Percentiles rank a stretch among this genome's conserved stretches.
Conservation (phyloP, 495 filamentous ascomycete species). For the Talaromyces borbonicus region DNA sequence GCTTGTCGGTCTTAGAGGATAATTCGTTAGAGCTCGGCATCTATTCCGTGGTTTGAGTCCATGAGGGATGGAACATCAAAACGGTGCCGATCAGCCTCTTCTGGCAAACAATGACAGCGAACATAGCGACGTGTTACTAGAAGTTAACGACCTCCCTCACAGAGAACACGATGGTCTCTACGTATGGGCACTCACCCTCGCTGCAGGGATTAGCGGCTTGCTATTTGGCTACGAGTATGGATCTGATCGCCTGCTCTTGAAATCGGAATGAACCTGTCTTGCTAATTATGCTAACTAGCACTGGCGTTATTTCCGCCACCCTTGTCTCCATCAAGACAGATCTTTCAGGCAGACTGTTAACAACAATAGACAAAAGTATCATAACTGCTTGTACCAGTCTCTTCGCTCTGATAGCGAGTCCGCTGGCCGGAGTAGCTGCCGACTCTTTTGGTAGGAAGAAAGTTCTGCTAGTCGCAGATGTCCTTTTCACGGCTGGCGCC, state of each 20-base stretch:
- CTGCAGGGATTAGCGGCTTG: constrained; percentile 75
- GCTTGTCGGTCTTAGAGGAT: too few relatives aligned
- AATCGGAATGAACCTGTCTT: not conserved
- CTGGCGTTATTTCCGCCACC: constrained; percentile 83
- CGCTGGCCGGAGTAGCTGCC: constrained; percentile 63
- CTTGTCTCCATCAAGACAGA: constrained; percentile 69
- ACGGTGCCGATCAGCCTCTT: constrained; percentile 5
- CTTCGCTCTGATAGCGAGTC: constrained; percentile 68
- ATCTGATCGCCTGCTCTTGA: constrained; percentile 5
- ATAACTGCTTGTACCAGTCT: constrained; percentile 77
- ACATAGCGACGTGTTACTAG: constrained; percentile 10
- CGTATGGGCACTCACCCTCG: constrained; percentile 68
- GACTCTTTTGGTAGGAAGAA: constrained; percentile 64
- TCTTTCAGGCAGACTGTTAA: constrained; percentile 57
- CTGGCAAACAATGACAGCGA: constrained; percentile 7
- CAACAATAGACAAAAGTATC: constrained; percentile 69
- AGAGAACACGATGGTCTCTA: constrained; percentile 29
- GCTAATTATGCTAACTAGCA: constrained; percentile 38
- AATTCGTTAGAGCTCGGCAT: too few relatives aligned
- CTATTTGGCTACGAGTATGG: constrained; percentile 74
- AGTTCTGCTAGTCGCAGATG: constrained; percentile 72
- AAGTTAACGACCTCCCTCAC: constrained; percentile 6
- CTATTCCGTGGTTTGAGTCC: too few relatives aligned
- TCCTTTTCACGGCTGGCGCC: constrained; percentile 67
- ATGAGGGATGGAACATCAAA: not conserved